These are phyloP conservation scores for Ustulina deusta DNA, from an alignment of 2,329 filamentous ascomycete species.

Conservation along the genomic window DNA sequence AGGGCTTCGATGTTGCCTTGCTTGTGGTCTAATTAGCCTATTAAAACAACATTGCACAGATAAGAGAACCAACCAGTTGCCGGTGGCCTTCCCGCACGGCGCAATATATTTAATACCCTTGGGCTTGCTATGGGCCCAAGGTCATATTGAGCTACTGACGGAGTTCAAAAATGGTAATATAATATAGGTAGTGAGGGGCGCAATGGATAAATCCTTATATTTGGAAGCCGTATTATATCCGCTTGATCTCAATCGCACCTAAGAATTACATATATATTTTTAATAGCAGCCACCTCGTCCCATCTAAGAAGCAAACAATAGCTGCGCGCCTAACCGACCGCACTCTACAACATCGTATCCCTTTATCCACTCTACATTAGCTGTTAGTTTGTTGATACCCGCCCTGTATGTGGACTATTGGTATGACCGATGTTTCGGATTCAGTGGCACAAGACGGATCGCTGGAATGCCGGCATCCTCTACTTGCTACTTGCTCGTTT, in stretches of 20 bases:
- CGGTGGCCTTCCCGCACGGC: too few relatives aligned
- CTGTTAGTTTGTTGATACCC: background rate
- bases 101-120: background rate
- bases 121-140: background rate
- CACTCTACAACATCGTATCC: background rate
- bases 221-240: background rate
- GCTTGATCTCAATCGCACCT: background rate
- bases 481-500: background rate
- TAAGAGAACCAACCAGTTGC: background rate
- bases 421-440: conserved; percentile 4
- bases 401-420: background rate
- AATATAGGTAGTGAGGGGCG: background rate
- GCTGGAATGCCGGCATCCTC: background rate
- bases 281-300: background rate
- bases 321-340: background rate
- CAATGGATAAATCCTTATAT: background rate
- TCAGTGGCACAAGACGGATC: background rate
- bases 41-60: too few relatives aligned
- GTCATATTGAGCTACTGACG: background rate
- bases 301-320: background rate
- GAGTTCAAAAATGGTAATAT: background rate
- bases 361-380: background rate
- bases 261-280: background rate
- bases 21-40: too few relatives aligned
- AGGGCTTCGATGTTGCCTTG: too few relatives aligned